Conservation (phyloP, 768 basidiomycete species). For the Suillus subaureus region DNA sequence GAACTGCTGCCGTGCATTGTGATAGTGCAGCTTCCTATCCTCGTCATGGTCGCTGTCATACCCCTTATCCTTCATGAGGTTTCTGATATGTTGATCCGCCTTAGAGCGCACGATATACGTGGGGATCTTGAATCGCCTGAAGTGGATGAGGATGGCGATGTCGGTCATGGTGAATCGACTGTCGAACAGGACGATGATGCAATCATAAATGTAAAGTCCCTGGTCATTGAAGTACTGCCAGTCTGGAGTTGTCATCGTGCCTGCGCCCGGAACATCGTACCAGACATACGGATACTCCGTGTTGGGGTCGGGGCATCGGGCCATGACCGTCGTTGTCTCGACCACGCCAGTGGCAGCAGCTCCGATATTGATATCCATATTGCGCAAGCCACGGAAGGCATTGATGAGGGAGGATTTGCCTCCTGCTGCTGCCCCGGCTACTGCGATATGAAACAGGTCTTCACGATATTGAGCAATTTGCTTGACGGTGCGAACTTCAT, state of each 20-base stretch:
- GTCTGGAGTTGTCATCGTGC: constrained; percentile 33
- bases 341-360: constrained; percentile 32
- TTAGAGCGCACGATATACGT: constrained; percentile 40
- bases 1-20: constrained; percentile 28
- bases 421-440: constrained; percentile 35
- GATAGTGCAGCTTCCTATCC: constrained; percentile 19
- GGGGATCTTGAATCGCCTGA: constrained; percentile 34
- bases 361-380: constrained; percentile 12
- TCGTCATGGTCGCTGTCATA: neutral
- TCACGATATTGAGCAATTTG: constrained; percentile 21
- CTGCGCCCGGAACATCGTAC: constrained; percentile 42
- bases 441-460: constrained; percentile 32
- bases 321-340: constrained; percentile 30
- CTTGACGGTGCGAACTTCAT: constrained; percentile 21
- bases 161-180: constrained; percentile 38
- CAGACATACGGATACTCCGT: constrained; percentile 28
- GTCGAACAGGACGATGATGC: constrained; percentile 34
- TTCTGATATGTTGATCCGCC: constrained; percentile 34
- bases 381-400: constrained; percentile 34
- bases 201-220: constrained; percentile 40
- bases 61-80: constrained; percentile 13
- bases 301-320: constrained; percentile 24
- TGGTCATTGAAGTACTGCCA: constrained; percentile 41
- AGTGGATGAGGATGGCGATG: constrained; percentile 34
- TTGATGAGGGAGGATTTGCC: constrained; percentile 41